Conservation (phyloP, 768 basidiomycete genomes). For the Psilocybe azurescens region DNA sequence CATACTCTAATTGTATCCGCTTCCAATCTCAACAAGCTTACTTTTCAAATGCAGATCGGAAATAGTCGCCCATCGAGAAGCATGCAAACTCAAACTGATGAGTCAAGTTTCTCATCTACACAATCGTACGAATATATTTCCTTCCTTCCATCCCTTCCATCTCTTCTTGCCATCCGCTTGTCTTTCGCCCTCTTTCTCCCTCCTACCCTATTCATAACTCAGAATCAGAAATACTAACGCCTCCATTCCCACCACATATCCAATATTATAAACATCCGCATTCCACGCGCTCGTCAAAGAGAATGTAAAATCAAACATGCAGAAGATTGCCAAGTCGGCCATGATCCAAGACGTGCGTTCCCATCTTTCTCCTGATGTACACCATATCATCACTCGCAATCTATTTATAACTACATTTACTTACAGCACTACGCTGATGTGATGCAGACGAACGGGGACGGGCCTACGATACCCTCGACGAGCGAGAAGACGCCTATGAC, state of each 20-base stretch:
- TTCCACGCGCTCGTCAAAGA: slow-evolving; percentile 50
- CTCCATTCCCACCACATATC: too few relatives aligned
- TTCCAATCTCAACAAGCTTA: too few relatives aligned
- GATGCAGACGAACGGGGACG: neutral
- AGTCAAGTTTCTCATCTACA: slow-evolving; percentile 28
- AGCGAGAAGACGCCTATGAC: neutral
- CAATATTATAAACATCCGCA: slow-evolving; percentile 29
- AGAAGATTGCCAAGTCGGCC: slow-evolving; percentile 30
- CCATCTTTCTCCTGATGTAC: neutral
- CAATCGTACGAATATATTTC: slow-evolving; percentile 31
- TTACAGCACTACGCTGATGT: slow-evolving; percentile 5
- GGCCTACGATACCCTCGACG: neutral
- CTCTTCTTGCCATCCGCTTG: neutral
- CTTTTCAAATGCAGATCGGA: slow-evolving; percentile 26
- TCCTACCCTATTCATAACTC: too few relatives aligned
- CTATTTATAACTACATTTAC: neutral
- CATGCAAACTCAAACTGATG: slow-evolving; percentile 13
- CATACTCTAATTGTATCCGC: neutral
- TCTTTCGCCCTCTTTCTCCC: too few relatives aligned
- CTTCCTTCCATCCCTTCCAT: neutral
- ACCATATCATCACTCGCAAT: neutral
- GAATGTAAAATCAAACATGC: slow-evolving; percentile 40
- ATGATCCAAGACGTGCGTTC: slow-evolving; percentile 34
- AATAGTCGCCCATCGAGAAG: slow-evolving; percentile 37
- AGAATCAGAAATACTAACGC: too few relatives aligned